Conservation (phyloP, 2,329 filamentous ascomycete species). For the Aureobasidium melanogenum region DNA sequence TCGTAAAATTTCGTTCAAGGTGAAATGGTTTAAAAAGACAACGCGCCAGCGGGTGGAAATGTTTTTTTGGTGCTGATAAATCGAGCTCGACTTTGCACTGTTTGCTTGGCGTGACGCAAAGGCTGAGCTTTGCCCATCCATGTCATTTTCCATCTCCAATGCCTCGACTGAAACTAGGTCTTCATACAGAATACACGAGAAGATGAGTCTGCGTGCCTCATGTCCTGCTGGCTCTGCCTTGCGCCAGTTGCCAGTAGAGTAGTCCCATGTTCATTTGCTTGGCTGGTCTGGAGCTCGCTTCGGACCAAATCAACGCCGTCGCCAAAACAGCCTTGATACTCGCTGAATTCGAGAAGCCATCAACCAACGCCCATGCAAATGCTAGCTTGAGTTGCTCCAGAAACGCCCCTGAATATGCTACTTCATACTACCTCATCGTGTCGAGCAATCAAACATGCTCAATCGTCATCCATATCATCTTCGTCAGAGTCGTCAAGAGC, state of each 20-base stretch:
- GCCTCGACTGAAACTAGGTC: neutral
- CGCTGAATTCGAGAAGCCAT: neutral
- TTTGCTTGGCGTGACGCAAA: conserved; percentile 7
- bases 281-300: neutral
- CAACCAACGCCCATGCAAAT: conserved; percentile 1
- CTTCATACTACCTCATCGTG: neutral
- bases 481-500: conserved; percentile 68
- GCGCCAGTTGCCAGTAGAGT: neutral
- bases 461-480: conserved; percentile 50
- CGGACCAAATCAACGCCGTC: neutral
- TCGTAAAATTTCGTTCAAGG: neutral
- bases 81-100: conserved; percentile 5
- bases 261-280: neutral
- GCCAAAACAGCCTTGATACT: neutral
- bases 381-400: neutral
- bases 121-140: neutral
- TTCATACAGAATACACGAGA: neutral
- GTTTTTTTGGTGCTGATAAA: conserved; percentile 10
- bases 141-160: neutral
- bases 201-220: neutral
- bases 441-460: neutral
- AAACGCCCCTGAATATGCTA: neutral
- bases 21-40: neutral
- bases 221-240: neutral
- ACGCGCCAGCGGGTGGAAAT: neutral